Evolutionary conservation across 164 flowering plant species (phyloP).

Genomic region (Tetracentron sinense): DNA sequence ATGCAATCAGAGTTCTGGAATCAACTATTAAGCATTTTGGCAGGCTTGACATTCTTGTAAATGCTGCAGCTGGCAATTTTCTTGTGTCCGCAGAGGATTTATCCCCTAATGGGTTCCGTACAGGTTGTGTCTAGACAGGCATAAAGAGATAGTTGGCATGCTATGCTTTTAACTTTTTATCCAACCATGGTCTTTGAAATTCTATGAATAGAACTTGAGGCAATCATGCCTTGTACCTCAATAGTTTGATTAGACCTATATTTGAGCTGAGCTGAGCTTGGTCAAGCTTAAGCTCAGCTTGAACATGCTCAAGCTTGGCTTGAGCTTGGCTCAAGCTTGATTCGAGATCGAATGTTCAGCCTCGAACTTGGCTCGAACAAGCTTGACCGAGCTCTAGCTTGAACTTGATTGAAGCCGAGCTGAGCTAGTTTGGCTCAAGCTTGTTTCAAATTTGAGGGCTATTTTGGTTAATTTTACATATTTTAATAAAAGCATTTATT

Average conservation of each 20-base stretch:
- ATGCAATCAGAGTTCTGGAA: constrained; percentile 73
- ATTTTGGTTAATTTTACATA: no score
- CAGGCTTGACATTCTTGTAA: constrained; percentile 81
- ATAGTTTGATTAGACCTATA: constrained; percentile 1
- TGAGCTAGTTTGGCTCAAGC: no score
- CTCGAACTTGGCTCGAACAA: no score
- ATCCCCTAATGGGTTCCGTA: constrained; percentile 85
- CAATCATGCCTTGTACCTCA: background rate
- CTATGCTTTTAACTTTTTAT: background rate
- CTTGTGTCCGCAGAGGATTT: constrained; percentile 80
- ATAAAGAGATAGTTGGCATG: background rate
- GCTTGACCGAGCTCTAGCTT: no score
- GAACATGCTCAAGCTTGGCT: no score
- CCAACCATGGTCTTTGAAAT: background rate
- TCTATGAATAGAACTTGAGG: background rate
- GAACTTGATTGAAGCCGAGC: no score
- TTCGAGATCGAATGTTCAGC: no score
- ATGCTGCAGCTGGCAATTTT: constrained; percentile 94
- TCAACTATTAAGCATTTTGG: constrained; percentile 72
- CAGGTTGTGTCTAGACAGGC: constrained; percentile 43
- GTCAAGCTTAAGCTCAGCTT: no score
- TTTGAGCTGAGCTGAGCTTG: no score
- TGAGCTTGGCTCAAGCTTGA: no score
- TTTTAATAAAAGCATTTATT: no score
- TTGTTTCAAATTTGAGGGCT: no score